Conservation (phyloP, 1,284 basidiomycete species). For the Macrocystidia cucumis region DNA sequence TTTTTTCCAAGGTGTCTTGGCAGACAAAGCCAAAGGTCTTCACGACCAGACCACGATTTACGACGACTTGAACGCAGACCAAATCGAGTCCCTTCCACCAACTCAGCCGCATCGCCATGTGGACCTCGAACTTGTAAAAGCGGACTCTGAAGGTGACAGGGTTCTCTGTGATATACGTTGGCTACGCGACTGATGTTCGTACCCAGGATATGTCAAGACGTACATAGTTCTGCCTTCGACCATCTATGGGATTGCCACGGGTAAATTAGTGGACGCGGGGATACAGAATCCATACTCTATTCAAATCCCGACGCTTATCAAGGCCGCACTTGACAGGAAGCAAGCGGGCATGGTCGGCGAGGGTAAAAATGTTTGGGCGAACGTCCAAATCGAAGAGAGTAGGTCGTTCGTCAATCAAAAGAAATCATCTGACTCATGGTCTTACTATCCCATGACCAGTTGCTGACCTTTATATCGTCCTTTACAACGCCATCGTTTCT, state of each 20-base stretch:
- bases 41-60: conserved; percentile 23
- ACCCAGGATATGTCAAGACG: conserved; percentile 31
- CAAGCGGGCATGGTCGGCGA: conserved; percentile 35
- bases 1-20: conserved; percentile 22
- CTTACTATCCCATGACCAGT: conserved; percentile 17
- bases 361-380: conserved; percentile 39
- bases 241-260: conserved; percentile 34
- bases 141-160: conserved; percentile 24
- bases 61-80: conserved; percentile 26
- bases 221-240: conserved; percentile 39
- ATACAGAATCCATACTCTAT: conserved; percentile 34
- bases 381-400: conserved; percentile 39
- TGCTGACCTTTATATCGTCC: conserved; percentile 28
- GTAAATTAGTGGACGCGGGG: conserved; percentile 30
- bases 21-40: conserved; percentile 26
- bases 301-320: conserved; percentile 31
- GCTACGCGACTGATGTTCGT: neutral
- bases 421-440: neutral
- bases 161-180: neutral
- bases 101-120: conserved; percentile 28
- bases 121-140: conserved; percentile 25
- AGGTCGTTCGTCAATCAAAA: conserved; percentile 8
- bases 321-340: conserved; percentile 26
- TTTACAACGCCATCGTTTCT: conserved; percentile 31
- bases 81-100: conserved; percentile 26